Percentiles rank a stretch among this genome's conserved stretches.
phyloP scores from a whole-genome alignment of 1,284 basidiomycete species.

The Tylopilus sp. region DNA sequence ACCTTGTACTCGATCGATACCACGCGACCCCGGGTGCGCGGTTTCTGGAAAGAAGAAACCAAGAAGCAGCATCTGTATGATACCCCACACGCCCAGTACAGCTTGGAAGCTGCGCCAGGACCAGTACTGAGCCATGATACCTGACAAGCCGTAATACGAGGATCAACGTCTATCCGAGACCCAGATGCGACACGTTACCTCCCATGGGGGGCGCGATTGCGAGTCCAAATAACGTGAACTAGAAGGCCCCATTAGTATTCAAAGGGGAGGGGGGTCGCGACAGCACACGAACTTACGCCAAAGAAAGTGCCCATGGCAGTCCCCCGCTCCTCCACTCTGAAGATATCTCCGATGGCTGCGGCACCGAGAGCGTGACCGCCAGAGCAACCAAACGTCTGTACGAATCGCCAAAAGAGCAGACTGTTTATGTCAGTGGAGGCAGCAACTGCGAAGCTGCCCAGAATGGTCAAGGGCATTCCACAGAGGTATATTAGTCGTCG shows the following conservation, averaged over 20 bases:
- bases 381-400: constrained; percentile 45
- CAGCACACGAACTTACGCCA: constrained; percentile 32
- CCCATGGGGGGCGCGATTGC: constrained; percentile 44
- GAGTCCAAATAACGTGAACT: constrained; percentile 45
- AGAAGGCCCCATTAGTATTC: not conserved
- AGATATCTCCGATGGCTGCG: constrained; percentile 50
- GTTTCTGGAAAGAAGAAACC: constrained; percentile 68
- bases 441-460: constrained; percentile 44
- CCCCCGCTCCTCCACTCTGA: constrained; percentile 43
- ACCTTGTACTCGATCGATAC: constrained; percentile 39
- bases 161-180: not conserved
- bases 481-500: constrained; percentile 42
- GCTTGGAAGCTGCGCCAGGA: constrained; percentile 72
- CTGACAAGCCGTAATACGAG: constrained; percentile 20
- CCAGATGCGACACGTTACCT: constrained; percentile 28
- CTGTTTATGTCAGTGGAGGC: constrained; percentile 32
- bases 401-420: constrained; percentile 44
- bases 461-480: constrained; percentile 44
- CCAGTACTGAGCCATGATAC: constrained; percentile 48
- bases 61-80: constrained; percentile 45
- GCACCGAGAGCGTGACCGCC: constrained; percentile 43
- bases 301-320: constrained; percentile 47
- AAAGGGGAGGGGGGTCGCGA: not conserved
- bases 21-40: constrained; percentile 48
- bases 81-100: constrained; percentile 43